A percentile compares a stretch with the other conserved stretches of the same genome.
Conservation (phyloP, 768 basidiomycete species). For the Boletus sp. region DNA sequence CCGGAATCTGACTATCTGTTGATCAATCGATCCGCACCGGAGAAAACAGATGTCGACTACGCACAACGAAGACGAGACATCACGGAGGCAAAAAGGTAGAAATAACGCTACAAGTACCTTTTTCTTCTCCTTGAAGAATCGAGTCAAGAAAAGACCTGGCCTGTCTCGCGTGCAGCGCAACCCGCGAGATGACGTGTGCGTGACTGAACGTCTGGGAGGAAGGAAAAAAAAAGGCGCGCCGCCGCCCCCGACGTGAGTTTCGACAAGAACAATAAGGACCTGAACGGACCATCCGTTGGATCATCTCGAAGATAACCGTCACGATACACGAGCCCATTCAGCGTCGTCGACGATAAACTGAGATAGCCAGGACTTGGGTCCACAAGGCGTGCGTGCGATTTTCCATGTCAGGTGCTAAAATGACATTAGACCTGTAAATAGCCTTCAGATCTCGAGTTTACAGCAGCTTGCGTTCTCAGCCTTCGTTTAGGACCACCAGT, state of each 20-base stretch:
- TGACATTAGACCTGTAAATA: background rate
- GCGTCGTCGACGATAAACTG: too few species aligned
- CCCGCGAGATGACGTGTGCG: too few species aligned
- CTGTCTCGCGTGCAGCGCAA: too few species aligned
- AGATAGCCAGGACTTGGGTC: background rate
- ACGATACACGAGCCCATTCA: background rate
- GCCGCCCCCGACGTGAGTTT: background rate
- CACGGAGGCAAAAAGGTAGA: background rate
- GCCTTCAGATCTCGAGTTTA: background rate
- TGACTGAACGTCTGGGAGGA: too few species aligned
- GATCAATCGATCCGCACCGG: background rate
- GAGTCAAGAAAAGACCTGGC: background rate
- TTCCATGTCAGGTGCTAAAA: background rate
- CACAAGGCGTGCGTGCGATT: background rate
- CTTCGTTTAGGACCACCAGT: background rate
- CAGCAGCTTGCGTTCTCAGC: background rate
- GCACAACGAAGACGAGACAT: background rate
- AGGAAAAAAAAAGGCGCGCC: too few species aligned
- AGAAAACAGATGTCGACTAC: background rate
- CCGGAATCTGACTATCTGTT: background rate
- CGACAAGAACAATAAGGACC: background rate
- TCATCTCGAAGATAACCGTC: background rate
- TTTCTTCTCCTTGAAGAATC: background rate
- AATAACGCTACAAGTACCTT: background rate
- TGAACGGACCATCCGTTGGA: background rate